phyloP scores from a whole-genome alignment of 495 filamentous ascomycete species.

The Penicillium steckii region DNA sequence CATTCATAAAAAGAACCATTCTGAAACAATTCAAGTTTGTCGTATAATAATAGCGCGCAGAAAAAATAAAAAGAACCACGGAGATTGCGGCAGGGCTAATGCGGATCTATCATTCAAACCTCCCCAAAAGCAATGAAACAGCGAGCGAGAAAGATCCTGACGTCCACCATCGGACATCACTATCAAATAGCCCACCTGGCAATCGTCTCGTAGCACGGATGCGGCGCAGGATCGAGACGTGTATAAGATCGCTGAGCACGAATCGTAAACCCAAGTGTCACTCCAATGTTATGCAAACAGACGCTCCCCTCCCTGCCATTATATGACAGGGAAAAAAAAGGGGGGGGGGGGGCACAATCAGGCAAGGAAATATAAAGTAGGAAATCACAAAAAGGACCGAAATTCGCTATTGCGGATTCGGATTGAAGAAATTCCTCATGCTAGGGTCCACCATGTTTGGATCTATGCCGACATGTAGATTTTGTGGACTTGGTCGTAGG shows the following conservation, averaged over 20 bases:
- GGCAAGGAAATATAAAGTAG: not conserved
- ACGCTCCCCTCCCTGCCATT: not conserved
- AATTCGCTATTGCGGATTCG: slow-evolving; percentile 1
- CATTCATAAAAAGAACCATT: too few relatives aligned
- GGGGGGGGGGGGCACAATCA: too few relatives aligned
- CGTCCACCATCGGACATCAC: not conserved
- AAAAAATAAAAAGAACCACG: too few relatives aligned
- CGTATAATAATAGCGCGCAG: too few relatives aligned
- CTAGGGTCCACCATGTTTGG: slow-evolving; percentile 11
- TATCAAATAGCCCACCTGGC: slow-evolving; percentile 1
- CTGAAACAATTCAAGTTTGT: too few relatives aligned
- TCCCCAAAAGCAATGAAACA: not conserved
- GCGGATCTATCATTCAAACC: not conserved
- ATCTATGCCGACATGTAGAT: slow-evolving; percentile 2
- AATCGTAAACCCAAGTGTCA: slow-evolving; percentile 3
- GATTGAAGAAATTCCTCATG: slow-evolving; percentile 10
- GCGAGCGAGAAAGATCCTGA: not conserved
- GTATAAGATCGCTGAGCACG: slow-evolving; percentile 4
- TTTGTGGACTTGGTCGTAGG: not conserved
- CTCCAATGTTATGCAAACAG: slow-evolving; percentile 16
- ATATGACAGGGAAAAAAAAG: too few relatives aligned
- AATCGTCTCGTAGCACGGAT: not conserved
- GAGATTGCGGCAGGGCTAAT: not conserved
- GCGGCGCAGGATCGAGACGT: slow-evolving; percentile 5
- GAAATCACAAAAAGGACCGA: not conserved